Conservation (phyloP, 805 yeast genomes). For the Saccharomyces paradoxus region DNA sequence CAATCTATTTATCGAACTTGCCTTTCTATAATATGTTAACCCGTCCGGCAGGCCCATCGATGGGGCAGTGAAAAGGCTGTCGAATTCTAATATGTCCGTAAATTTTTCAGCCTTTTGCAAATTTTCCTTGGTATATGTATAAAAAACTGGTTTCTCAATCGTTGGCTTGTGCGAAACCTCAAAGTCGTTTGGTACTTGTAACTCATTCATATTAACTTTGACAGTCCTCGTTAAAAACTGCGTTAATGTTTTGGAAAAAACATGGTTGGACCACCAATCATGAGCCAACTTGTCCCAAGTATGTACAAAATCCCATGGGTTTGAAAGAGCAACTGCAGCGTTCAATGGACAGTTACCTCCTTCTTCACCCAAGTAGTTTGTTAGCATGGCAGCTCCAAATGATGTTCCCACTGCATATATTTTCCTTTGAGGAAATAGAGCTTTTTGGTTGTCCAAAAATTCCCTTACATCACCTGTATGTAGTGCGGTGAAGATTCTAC, state of each 20-base stretch:
- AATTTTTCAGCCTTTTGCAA: conserved; percentile 33
- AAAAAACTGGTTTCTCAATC: conserved; percentile 15
- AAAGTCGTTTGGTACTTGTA: conserved; percentile 24
- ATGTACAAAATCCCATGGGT: conserved; percentile 65
- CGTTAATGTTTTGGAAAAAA: conserved; percentile 39
- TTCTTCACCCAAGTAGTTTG: conserved; percentile 67
- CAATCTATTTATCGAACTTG: conserved; percentile 52
- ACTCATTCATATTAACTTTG: conserved; percentile 36
- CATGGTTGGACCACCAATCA: conserved; percentile 33
- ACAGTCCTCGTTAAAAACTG: conserved; percentile 37
- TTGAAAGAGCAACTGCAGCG: conserved; percentile 51
- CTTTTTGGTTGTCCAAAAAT: conserved; percentile 41
- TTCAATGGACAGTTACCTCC: conserved; percentile 41
- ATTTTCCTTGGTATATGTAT: conserved; percentile 28
- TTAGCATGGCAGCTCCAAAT: conserved; percentile 56
- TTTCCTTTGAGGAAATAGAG: conserved; percentile 50
- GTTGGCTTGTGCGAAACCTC: conserved; percentile 15
- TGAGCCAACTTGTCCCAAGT: conserved; percentile 38
- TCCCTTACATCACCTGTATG: conserved; percentile 62
- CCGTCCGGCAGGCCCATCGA: conserved; percentile 57
- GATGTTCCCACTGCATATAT: conserved; percentile 60
- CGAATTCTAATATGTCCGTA: conserved; percentile 47
- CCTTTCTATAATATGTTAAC: conserved; percentile 54
- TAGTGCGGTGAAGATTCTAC: conserved; percentile 55
- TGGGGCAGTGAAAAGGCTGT: conserved; percentile 51